phyloP scores from a whole-genome alignment of 2,329 filamentous ascomycete genomes.

The Chalaropsis ovoidea region DNA sequence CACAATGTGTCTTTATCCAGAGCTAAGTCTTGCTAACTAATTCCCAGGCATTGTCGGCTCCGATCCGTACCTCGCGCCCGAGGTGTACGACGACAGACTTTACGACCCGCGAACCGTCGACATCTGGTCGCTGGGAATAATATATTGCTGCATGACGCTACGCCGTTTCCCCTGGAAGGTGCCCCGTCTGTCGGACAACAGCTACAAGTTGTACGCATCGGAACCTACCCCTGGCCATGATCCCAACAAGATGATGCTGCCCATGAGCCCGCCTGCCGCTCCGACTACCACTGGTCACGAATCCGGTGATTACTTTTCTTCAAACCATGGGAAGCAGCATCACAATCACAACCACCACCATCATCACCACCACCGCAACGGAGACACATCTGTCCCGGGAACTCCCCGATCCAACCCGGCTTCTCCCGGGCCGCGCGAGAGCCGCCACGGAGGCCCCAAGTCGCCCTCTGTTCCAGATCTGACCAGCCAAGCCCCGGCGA shows the following conservation, averaged over 20 bases:
- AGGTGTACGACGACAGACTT: slow-evolving; percentile 86
- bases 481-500: slow-evolving; percentile 24
- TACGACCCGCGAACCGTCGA: slow-evolving; percentile 92
- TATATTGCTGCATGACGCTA: slow-evolving; percentile 97
- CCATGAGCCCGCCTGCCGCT: slow-evolving; percentile 37
- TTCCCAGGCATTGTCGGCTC: slow-evolving; percentile 57
- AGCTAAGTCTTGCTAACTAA: slow-evolving; percentile 25
- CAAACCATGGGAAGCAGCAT: slow-evolving; percentile 16
- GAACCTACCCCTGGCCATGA: slow-evolving; percentile 67
- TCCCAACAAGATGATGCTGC: slow-evolving; percentile 43
- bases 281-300: slow-evolving; percentile 27
- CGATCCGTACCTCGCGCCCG: slow-evolving; percentile 91
- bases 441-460: slow-evolving; percentile 12
- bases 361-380: not conserved
- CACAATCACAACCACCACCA: slow-evolving; percentile 8
- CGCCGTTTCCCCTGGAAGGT: slow-evolving; percentile 96
- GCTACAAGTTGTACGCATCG: slow-evolving; percentile 84
- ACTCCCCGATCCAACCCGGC: slow-evolving; percentile 21
- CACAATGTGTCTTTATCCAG: not conserved
- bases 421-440: slow-evolving; percentile 16
- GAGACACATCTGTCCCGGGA: slow-evolving; percentile 7
- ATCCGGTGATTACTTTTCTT: slow-evolving; percentile 20
- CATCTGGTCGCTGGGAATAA: slow-evolving; percentile 96
- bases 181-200: slow-evolving; percentile 82
- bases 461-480: slow-evolving; percentile 23